Conservation (phyloP, 148 eudicot genomes). For the Rhododendron henanense region DNA sequence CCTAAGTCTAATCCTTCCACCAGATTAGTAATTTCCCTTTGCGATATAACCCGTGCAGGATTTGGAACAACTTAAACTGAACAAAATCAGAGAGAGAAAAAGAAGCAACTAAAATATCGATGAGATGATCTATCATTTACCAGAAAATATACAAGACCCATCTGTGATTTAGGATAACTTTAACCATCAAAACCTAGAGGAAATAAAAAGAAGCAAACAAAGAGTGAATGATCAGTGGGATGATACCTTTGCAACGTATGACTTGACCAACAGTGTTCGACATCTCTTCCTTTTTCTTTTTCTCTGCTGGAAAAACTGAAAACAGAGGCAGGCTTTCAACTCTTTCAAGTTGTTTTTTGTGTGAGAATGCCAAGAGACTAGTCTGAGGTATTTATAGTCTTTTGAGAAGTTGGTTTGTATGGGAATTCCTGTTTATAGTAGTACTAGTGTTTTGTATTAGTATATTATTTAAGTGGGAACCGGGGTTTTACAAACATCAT, state of each 20-base stretch:
- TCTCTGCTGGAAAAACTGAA: background rate
- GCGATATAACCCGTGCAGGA: too few relatives aligned
- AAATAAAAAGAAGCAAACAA: background rate
- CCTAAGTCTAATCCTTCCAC: background rate
- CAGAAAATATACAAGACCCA: background rate
- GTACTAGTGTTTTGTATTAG: too few relatives aligned
- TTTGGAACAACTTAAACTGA: too few relatives aligned
- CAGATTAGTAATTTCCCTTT: too few relatives aligned
- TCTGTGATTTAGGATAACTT: background rate
- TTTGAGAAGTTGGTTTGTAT: too few relatives aligned
- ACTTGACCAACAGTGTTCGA: conserved; percentile 21
- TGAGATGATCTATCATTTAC: background rate
- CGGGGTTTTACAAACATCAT: too few relatives aligned
- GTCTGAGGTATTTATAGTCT: background rate
- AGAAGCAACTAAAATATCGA: background rate
- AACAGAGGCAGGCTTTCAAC: background rate
- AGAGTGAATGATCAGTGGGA: background rate
- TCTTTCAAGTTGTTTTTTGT: background rate
- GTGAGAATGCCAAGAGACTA: background rate
- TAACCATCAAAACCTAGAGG: background rate
- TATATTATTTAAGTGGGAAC: too few relatives aligned
- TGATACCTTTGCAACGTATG: conserved; percentile 21
- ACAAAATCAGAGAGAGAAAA: background rate
- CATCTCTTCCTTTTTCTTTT: conserved; percentile 7
- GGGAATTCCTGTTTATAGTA: too few relatives aligned